phyloP scores from a whole-genome alignment of 441 rosid species.

The Lepidium campestre region DNA sequence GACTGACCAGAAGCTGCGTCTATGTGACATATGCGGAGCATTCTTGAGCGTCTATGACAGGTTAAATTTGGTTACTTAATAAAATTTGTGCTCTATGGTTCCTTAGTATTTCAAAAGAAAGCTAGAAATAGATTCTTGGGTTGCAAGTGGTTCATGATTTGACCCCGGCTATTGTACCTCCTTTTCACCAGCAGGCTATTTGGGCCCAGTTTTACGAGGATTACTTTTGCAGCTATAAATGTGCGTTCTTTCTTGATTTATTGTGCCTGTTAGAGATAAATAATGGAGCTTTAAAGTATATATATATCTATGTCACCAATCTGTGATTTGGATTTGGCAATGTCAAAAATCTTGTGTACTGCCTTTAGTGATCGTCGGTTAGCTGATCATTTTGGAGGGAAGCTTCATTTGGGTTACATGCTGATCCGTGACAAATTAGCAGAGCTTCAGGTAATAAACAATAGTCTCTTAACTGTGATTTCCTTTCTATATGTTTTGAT shows the following conservation, averaged over 20 bases:
- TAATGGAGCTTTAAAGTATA: constrained; percentile 25
- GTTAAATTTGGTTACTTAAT: constrained; percentile 39
- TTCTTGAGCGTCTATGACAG: constrained; percentile 99
- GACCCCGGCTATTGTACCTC: constrained; percentile 81
- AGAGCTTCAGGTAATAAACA: constrained; percentile 69
- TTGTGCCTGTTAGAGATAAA: constrained; percentile 43
- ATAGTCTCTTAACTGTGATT: background rate
- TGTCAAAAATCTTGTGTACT: constrained; percentile 25
- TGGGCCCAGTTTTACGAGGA: constrained; percentile 99
- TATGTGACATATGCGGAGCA: constrained; percentile 99
- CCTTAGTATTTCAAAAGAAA: constrained; percentile 38
- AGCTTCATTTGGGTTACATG: constrained; percentile 96
- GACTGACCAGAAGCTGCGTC: constrained; percentile 99
- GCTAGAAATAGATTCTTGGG: constrained; percentile 51
- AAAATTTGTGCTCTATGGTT: background rate
- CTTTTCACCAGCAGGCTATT: constrained; percentile 99
- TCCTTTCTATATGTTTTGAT: constrained; percentile 1
- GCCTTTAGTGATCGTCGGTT: constrained; percentile 92
- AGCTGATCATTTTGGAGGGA: constrained; percentile 99
- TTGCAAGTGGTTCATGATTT: constrained; percentile 87
- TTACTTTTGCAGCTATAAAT: constrained; percentile 98
- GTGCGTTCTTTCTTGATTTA: constrained; percentile 91
- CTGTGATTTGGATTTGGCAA: constrained; percentile 24
- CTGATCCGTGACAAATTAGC: constrained; percentile 91
- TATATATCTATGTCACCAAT: constrained; percentile 17